Evolutionary conservation across 1,284 basidiomycete genomes (phyloP).

Genomic region (Porodaedalea pini): DNA sequence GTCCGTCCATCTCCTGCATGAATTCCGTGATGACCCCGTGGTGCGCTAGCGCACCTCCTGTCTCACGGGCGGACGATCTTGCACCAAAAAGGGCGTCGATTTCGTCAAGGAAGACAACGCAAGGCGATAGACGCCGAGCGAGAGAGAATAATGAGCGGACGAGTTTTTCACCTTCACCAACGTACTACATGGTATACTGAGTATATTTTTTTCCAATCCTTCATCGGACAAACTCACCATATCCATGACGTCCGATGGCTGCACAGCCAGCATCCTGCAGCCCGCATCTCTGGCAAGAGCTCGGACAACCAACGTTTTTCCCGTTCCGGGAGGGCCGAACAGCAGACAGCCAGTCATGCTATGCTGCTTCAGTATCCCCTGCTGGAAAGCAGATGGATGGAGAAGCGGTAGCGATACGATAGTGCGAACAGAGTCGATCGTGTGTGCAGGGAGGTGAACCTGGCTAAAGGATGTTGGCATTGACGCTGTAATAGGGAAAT

Average conservation of each 20-base stretch:
- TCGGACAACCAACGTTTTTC: slow-evolving; percentile 86
- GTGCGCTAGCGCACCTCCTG: slow-evolving; percentile 80
- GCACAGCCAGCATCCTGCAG: slow-evolving; percentile 82
- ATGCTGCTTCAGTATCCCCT: slow-evolving; percentile 88
- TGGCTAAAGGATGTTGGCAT: slow-evolving; percentile 82
- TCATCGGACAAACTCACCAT: slow-evolving; percentile 51
- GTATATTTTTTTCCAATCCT: slow-evolving; percentile 13
- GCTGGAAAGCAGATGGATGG: slow-evolving; percentile 85
- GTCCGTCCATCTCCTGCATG: slow-evolving; percentile 99
- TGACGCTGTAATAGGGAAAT: slow-evolving; percentile 41
- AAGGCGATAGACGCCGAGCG: slow-evolving; percentile 84
- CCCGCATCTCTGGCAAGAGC: slow-evolving; percentile 91
- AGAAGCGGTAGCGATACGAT: slow-evolving; percentile 90
- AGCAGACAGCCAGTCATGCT: slow-evolving; percentile 84
- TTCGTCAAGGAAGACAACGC: slow-evolving; percentile 95
- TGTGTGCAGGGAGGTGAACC: slow-evolving; percentile 83
- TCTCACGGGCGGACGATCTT: slow-evolving; percentile 75
- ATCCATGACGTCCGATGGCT: slow-evolving; percentile 85
- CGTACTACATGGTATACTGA: slow-evolving; percentile 56
- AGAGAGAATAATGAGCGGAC: slow-evolving; percentile 89
- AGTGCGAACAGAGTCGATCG: slow-evolving; percentile 84
- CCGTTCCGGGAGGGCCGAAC: slow-evolving; percentile 90
- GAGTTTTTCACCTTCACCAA: slow-evolving; percentile 93
- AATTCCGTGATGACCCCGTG: slow-evolving; percentile 88
- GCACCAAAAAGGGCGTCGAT: slow-evolving; percentile 93